These are phyloP conservation scores for Podosphaera aphanis DNA, from an alignment of 2,329 filamentous ascomycete genomes.

Conservation along the genomic window DNA sequence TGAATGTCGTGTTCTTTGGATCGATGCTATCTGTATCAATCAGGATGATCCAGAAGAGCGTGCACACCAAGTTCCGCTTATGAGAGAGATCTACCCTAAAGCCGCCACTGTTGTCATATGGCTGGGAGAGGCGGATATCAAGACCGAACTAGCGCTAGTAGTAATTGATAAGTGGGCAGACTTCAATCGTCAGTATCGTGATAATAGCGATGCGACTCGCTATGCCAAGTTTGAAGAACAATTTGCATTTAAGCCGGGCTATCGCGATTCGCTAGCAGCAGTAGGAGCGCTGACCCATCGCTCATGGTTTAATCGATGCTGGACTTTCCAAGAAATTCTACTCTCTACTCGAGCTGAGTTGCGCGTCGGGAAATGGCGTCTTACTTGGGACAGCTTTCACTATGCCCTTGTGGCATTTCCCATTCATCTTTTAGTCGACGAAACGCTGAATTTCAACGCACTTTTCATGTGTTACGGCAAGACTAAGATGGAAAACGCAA, in stretches of 20 bases:
- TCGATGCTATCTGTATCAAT: conserved; percentile 2
- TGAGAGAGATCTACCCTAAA: not conserved
- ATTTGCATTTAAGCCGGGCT: conserved; percentile 1
- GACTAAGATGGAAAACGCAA: not conserved
- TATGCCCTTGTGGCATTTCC: not conserved
- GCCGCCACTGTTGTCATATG: not conserved
- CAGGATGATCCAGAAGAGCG: conserved; percentile 2
- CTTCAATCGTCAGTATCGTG: not conserved
- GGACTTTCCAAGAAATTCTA: conserved; percentile 2
- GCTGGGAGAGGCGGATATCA: conserved; percentile 1
- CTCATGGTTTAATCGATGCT: conserved; percentile 1
- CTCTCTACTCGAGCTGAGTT: not conserved
- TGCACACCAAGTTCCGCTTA: not conserved
- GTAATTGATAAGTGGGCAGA: not conserved
- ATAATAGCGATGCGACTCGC: not conserved
- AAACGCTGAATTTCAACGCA: not conserved
- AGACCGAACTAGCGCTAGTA: not conserved
- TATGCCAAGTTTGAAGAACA: conserved; percentile 1
- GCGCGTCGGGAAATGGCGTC: not conserved
- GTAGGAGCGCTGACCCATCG: not conserved
- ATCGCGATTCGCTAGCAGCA: not conserved
- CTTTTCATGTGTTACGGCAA: not conserved
- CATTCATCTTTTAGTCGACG: not conserved
- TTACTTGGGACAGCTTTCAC: not conserved
- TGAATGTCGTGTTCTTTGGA: not conserved